A percentile compares a stretch with the other conserved stretches of the same genome.
phyloP scores from a whole-genome alignment of 148 eudicot genomes.

The Silene latifolia region DNA sequence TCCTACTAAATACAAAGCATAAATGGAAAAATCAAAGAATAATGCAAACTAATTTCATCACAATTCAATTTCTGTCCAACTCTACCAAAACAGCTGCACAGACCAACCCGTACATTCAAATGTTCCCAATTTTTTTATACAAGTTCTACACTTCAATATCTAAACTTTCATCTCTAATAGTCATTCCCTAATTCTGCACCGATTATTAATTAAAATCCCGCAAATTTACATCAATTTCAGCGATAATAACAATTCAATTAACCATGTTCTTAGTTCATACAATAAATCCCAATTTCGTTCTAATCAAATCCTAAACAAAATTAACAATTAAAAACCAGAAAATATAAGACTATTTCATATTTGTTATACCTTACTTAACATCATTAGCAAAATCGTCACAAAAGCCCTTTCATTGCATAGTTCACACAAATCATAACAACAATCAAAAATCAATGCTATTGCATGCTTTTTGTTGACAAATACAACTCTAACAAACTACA shows the following conservation, averaged over 20 bases:
- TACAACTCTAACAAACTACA: background rate
- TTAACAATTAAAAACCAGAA: background rate
- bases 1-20: too few relatives aligned
- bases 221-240: background rate
- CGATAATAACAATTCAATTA: background rate
- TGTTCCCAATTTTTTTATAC: too few relatives aligned
- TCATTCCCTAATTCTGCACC: too few relatives aligned
- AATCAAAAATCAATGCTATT: too few relatives aligned
- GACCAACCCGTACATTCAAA: too few relatives aligned
- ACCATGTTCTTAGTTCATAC: background rate
- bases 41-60: too few relatives aligned
- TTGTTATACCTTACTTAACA: background rate
- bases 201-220: background rate
- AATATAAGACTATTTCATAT: too few relatives aligned
- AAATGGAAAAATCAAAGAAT: too few relatives aligned
- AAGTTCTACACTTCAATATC: too few relatives aligned
- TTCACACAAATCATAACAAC: background rate
- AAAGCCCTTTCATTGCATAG: background rate
- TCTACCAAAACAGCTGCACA: too few relatives aligned
- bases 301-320: background rate
- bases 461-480: background rate
- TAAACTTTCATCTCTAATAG: too few relatives aligned
- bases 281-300: background rate
- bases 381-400: background rate
- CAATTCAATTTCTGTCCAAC: background rate